A percentile compares a stretch with the other conserved stretches of the same genome.
These are phyloP conservation scores for Castanea crenata DNA, from an alignment of 306 rosid species.

Conservation along the genomic window DNA sequence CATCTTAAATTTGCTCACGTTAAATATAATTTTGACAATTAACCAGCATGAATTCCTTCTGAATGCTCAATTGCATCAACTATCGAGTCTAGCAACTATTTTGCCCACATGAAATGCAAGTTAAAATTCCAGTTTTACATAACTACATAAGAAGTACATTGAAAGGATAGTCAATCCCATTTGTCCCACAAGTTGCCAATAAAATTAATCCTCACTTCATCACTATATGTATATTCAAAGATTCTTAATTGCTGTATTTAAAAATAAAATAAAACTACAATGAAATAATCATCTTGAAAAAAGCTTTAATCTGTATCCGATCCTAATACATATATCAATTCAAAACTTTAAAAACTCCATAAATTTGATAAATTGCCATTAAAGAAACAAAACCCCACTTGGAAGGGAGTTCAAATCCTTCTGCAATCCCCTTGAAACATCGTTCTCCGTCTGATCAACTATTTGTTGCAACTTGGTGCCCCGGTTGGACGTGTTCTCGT, in stretches of 20 bases:
- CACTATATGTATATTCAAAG: background rate
- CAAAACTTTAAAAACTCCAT: constrained; percentile 8
- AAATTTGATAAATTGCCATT: constrained; percentile 5
- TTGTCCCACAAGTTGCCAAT: background rate
- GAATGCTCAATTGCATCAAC: background rate
- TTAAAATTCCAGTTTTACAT: background rate
- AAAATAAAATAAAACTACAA: background rate
- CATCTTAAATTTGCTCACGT: background rate
- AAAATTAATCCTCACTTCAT: background rate
- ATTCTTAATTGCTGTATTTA: background rate
- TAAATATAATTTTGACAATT: background rate
- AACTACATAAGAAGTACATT: background rate
- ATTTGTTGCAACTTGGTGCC: constrained; percentile 24
- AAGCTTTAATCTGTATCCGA: background rate
- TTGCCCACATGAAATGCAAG: background rate
- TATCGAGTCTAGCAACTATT: background rate
- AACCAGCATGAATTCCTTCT: background rate
- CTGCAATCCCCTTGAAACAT: constrained; percentile 32
- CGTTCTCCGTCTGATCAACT: constrained; percentile 32
- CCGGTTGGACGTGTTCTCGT: constrained; percentile 21
- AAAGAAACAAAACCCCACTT: constrained; percentile 26
- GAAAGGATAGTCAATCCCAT: background rate
- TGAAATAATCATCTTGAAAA: background rate
- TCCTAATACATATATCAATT: background rate
- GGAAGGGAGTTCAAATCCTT: constrained; percentile 46